Base-by-base conservation (phyloP, 192 early-diverging fungal genomes). In the Powellomyces hirtus region DNA sequence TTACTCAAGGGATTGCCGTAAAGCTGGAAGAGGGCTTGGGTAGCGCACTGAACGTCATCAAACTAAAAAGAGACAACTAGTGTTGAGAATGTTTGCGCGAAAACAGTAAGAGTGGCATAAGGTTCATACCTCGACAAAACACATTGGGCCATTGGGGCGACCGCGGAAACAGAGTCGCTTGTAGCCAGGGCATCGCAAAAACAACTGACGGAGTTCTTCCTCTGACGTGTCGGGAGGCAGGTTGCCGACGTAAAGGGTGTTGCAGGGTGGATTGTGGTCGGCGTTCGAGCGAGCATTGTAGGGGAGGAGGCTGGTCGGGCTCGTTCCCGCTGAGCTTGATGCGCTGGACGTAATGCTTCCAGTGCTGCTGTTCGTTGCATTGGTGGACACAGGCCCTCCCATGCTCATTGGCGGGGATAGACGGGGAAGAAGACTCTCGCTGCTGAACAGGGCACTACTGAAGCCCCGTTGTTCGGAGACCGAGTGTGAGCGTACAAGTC, bases 211-310 rank as follows among this genome's bases (percentile, higher is more conserved):
- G 57, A 98, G 83, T 78, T 98, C 96, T 14, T 94, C 92, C 76
- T 97, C 95, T 27, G 78, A 86, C 22, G 95, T 91, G 66, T 93
- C 88, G 58, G 84, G 81, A 13, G 96, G 93, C 30, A 98, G 78
- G 75, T 98, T 98, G 31, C 96, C 96, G 29, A 98, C 94, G 68
- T 98, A 98, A n/a, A 98, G 80, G 4, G 96, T 98, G 75, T 98
- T 98, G 83, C 96, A 98, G 1, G 96, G 96, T 38, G 95, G 96
- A 74, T 98, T 98, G 76, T 97, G 95, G 78, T 98, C 95, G 36
- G 81, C 84, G 20, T 79, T 67, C 37, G 46, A 59, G 68, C 66
- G 62, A 30, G 69, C 34, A 10, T 24, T 16, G 52, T 38, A 66
- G 16, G 64, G 64, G 16, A 31, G 13, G 13, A 35, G 45, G 58